Percentiles rank a stretch among this genome's conserved stretches.
Evolutionary conservation across 2,329 filamentous ascomycete species (phyloP).

Genomic region (Didymella segeticola): DNA sequence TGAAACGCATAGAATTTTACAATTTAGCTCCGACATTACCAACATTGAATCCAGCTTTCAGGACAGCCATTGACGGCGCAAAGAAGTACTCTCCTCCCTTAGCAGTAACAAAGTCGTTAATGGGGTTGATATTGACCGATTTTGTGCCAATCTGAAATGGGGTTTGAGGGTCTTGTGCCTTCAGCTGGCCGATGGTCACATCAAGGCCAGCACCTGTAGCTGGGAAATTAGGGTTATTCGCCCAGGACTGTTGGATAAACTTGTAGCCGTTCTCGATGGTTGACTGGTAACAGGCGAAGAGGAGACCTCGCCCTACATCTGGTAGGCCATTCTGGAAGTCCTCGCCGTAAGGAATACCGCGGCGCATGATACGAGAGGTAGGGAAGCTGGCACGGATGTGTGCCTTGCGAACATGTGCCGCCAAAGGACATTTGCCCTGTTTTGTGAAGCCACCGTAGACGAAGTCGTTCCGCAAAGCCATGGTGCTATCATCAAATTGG

Average conservation of each 20-base stretch:
- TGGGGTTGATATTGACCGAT: constrained; percentile 8
- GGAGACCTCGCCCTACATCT: constrained; percentile 4
- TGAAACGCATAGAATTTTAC: too few relatives aligned
- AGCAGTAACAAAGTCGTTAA: constrained; percentile 14
- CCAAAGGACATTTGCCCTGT: constrained; percentile 10
- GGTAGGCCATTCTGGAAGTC: constrained; percentile 7
- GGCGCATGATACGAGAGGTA: constrained; percentile 11
- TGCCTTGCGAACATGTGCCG: constrained; percentile 13
- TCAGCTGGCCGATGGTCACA: constrained; percentile 11
- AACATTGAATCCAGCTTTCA: constrained; percentile 14
- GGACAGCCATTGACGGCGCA: constrained; percentile 9
- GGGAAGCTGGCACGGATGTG: constrained; percentile 2
- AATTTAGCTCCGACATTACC: neutral
- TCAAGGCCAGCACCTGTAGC: constrained; percentile 5
- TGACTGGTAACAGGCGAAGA: constrained; percentile 15
- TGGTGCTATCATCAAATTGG: neutral
- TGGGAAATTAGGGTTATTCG: constrained; percentile 3
- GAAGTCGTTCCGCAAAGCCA: constrained; percentile 12
- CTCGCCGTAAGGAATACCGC: constrained; percentile 15
- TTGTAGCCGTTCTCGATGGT: constrained; percentile 15
- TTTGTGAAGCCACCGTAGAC: constrained; percentile 1
- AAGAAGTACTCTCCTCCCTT: constrained; percentile 18
- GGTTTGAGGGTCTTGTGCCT: constrained; percentile 4
- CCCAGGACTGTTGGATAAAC: constrained; percentile 14
- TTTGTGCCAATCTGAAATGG: constrained; percentile 12